Evolutionary conservation across 1,284 basidiomycete genomes (phyloP).

Genomic region (Ustilago bromivora): DNA sequence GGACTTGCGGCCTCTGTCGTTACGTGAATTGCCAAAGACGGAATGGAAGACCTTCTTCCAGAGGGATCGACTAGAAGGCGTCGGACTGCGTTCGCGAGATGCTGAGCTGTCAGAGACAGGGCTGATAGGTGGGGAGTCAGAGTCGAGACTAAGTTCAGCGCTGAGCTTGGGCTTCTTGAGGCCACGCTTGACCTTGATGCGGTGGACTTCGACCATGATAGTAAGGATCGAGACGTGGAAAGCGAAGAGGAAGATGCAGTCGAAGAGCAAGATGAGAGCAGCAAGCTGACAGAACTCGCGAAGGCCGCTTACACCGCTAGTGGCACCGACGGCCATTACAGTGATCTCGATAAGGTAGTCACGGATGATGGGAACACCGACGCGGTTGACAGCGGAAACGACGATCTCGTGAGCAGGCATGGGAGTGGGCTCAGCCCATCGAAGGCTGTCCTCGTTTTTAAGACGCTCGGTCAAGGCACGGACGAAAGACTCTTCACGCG

Average conservation of each 20-base stretch:
- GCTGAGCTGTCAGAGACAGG: slow-evolving; percentile 46
- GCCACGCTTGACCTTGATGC: slow-evolving; percentile 75
- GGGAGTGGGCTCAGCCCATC: slow-evolving; percentile 72
- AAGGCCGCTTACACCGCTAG: slow-evolving; percentile 87
- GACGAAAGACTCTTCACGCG: slow-evolving; percentile 64
- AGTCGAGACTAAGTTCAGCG: slow-evolving; percentile 62
- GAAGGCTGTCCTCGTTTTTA: slow-evolving; percentile 68
- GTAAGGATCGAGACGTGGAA: slow-evolving; percentile 90
- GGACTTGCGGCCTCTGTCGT: slow-evolving; percentile 72
- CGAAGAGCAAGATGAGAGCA: slow-evolving; percentile 84
- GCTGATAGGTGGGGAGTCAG: slow-evolving; percentile 58
- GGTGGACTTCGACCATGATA: slow-evolving; percentile 88
- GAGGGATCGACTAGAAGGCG: slow-evolving; percentile 40
- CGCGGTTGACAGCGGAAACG: slow-evolving; percentile 81
- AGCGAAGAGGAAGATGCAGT: slow-evolving; percentile 88
- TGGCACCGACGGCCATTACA: slow-evolving; percentile 87
- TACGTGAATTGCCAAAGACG: slow-evolving; percentile 73
- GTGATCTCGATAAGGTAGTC: slow-evolving; percentile 94
- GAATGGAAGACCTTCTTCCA: slow-evolving; percentile 55
- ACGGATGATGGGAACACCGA: slow-evolving; percentile 85
- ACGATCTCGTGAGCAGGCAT: slow-evolving; percentile 85
- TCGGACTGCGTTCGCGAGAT: slow-evolving; percentile 47
- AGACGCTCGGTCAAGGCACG: slow-evolving; percentile 69
- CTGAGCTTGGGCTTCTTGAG: slow-evolving; percentile 62
- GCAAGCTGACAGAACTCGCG: slow-evolving; percentile 95